Evolutionary conservation across 345 rosid species (phyloP).

Genomic region (Arabis hirsuta): DNA sequence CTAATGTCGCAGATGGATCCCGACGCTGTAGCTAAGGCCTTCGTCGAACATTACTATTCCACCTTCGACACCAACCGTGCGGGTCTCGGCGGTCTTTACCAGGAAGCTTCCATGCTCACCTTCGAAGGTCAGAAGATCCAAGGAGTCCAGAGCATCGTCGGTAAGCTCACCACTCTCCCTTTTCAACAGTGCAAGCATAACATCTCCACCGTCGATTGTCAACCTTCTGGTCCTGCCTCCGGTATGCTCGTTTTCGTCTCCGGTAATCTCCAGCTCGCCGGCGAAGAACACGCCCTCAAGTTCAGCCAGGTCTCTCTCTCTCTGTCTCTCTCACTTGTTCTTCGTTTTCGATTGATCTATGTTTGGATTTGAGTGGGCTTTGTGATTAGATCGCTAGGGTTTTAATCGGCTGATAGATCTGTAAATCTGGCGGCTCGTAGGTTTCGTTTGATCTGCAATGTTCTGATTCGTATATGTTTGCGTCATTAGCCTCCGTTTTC

Average conservation of each 20-base stretch:
- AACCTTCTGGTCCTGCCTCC: conserved; percentile 94
- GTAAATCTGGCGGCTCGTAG: background rate
- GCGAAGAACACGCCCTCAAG: conserved; percentile 92
- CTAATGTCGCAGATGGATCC: conserved; percentile 69
- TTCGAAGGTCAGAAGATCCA: conserved; percentile 96
- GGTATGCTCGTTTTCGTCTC: conserved; percentile 95
- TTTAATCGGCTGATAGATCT: conserved; percentile 18
- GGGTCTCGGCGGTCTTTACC: conserved; percentile 69
- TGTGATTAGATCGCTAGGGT: conserved; percentile 20
- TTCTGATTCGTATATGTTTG: too few species aligned
- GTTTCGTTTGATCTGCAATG: background rate
- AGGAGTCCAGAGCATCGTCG: conserved; percentile 75
- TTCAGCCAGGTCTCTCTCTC: conserved; percentile 62
- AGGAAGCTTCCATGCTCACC: conserved; percentile 86
- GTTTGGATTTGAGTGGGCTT: background rate
- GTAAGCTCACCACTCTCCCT: conserved; percentile 82
- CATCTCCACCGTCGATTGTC: conserved; percentile 88
- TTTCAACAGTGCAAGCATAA: conserved; percentile 92
- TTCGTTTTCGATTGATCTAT: background rate
- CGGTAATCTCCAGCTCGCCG: conserved; percentile 89
- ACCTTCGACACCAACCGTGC: conserved; percentile 80
- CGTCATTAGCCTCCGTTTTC: too few species aligned
- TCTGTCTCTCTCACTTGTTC: background rate
- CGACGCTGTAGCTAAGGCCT: conserved; percentile 77
- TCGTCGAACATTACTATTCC: conserved; percentile 87